These are phyloP conservation scores for Penicillium decumbens DNA, from an alignment of 2,329 filamentous ascomycete species.

Conservation along the genomic window DNA sequence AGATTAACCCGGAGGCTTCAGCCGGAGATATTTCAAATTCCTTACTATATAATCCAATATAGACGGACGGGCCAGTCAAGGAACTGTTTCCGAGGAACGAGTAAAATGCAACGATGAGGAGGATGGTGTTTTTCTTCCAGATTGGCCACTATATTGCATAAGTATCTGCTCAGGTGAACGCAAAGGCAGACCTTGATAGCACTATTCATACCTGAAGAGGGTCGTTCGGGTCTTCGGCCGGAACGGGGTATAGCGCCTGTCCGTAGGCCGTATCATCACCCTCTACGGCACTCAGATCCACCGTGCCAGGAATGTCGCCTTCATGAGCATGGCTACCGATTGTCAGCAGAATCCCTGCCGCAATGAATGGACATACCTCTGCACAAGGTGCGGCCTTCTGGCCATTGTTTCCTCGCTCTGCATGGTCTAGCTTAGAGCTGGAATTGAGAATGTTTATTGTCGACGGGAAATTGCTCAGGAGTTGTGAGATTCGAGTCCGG, in stretches of 20 bases:
- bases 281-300: conserved; percentile 51
- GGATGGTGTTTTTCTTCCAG: conserved; percentile 55
- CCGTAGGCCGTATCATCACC: conserved; percentile 58
- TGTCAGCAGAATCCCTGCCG: background rate
- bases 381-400: conserved; percentile 6
- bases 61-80: conserved; percentile 55
- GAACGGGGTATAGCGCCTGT: conserved; percentile 58
- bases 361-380: conserved; percentile 5
- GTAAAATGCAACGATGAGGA: conserved; percentile 52
- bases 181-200: background rate
- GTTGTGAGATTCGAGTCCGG: background rate
- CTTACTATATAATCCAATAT: conserved; percentile 53
- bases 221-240: conserved; percentile 58
- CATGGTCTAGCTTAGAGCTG: background rate
- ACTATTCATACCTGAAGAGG: conserved; percentile 46
- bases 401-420: background rate
- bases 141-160: conserved; percentile 46
- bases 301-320: conserved; percentile 54
- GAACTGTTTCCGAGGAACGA: conserved; percentile 58
- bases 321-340: conserved; percentile 51
- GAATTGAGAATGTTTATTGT: background rate
- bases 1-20: conserved; percentile 53
- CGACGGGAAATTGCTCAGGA: background rate
- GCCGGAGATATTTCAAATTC: conserved; percentile 50
- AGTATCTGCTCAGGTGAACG: background rate